These are phyloP conservation scores for Blastobotrys attinorum DNA, from an alignment of 805 yeast genomes.

Conservation along the genomic window DNA sequence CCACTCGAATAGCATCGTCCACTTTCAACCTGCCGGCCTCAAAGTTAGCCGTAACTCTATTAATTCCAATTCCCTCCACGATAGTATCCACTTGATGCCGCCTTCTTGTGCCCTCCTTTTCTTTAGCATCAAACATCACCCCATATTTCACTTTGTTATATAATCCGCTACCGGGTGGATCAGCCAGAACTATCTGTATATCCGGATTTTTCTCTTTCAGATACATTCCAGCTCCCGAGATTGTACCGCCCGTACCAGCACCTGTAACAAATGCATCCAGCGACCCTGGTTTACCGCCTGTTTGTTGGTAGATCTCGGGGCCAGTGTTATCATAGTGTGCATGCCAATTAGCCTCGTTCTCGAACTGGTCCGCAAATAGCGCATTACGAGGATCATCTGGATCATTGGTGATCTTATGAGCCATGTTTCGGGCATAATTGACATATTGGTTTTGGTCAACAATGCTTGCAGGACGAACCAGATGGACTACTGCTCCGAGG, in stretches of 20 bases:
- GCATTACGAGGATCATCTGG: constrained; percentile 41
- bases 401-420: constrained; percentile 39
- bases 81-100: constrained; percentile 95
- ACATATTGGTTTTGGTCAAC: constrained; percentile 92
- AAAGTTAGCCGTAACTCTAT: constrained; percentile 78
- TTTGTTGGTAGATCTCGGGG: constrained; percentile 82
- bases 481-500: constrained; percentile 75
- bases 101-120: constrained; percentile 86
- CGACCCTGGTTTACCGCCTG: constrained; percentile 46
- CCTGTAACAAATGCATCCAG: constrained; percentile 81
- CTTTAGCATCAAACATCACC: constrained; percentile 86
- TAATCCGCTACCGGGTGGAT: constrained; percentile 94
- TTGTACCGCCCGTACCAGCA: constrained; percentile 96
- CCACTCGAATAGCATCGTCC: constrained; percentile 72
- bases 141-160: constrained; percentile 79
- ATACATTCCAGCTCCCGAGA: constrained; percentile 79
- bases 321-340: constrained; percentile 80
- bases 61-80: constrained; percentile 90
- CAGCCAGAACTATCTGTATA: constrained; percentile 63
- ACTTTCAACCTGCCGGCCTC: constrained; percentile 58
- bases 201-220: constrained; percentile 44
- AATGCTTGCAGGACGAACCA: constrained; percentile 89
- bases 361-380: constrained; percentile 92
- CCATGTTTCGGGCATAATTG: constrained; percentile 69
- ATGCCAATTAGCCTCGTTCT: constrained; percentile 84